phyloP scores from a whole-genome alignment of 2,329 filamentous ascomycete genomes.

The Trichophyton equinum region DNA sequence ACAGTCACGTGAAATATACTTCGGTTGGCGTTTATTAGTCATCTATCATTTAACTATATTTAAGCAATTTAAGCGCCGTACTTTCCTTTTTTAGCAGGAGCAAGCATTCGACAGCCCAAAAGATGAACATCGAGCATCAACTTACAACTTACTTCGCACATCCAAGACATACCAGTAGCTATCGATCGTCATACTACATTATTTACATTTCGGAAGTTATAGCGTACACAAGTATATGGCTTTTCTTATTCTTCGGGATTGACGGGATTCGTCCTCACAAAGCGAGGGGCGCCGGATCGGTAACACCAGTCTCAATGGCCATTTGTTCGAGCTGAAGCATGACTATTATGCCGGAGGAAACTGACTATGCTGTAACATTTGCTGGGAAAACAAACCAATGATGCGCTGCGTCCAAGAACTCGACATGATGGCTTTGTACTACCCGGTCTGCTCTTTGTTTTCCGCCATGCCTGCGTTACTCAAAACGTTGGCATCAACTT shows the following conservation, averaged over 20 bases:
- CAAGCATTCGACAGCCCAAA: too few relatives aligned
- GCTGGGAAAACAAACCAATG: background rate
- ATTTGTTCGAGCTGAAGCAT: background rate
- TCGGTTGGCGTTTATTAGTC: too few relatives aligned
- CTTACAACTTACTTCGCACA: too few relatives aligned
- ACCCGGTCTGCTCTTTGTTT: background rate
- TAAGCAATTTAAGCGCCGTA: too few relatives aligned
- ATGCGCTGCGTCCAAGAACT: background rate
- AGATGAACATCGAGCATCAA: too few relatives aligned
- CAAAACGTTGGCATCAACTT: background rate
- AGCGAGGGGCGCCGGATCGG: background rate
- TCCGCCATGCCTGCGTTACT: background rate
- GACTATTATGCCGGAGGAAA: background rate
- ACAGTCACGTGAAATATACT: too few relatives aligned
- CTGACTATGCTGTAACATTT: background rate
- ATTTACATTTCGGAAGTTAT: too few relatives aligned
- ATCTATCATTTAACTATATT: too few relatives aligned
- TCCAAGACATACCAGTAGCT: too few relatives aligned
- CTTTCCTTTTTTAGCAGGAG: too few relatives aligned
- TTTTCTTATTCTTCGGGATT: background rate
- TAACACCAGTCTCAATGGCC: background rate
- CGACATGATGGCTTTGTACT: background rate
- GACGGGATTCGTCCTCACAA: background rate
- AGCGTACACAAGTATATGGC: too few relatives aligned
- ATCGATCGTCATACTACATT: too few relatives aligned